These are phyloP conservation scores for Boletus rex-veris DNA, from an alignment of 768 basidiomycete species.

Conservation along the genomic window DNA sequence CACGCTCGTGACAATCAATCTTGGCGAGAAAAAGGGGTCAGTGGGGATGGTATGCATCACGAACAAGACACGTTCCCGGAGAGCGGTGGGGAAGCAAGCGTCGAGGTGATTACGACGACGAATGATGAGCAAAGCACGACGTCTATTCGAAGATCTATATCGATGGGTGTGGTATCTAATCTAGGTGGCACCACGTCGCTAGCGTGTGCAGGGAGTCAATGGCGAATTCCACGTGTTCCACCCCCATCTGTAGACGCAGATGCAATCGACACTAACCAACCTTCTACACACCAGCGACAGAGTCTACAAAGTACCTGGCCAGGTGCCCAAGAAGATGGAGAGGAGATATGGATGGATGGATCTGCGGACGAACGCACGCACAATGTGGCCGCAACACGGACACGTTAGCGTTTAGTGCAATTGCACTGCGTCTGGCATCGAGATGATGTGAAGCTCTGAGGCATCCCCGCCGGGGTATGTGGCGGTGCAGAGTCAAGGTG, in stretches of 20 bases:
- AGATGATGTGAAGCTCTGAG: constrained; percentile 16
- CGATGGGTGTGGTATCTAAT: too few relatives aligned
- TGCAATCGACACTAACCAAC: neutral
- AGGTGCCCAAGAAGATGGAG: constrained; percentile 17
- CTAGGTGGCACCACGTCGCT: too few relatives aligned
- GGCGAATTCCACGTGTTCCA: too few relatives aligned
- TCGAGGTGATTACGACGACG: neutral
- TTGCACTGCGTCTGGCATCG: constrained; percentile 7
- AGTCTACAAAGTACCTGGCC: constrained; percentile 1
- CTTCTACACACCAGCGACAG: constrained; percentile 2
- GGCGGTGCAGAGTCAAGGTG: constrained; percentile 1
- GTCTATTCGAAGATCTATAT: too few relatives aligned
- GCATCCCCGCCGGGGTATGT: constrained; percentile 11
- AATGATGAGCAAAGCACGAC: too few relatives aligned
- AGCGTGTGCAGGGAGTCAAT: too few relatives aligned
- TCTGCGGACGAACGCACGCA: constrained; percentile 48
- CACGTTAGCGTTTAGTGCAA: constrained; percentile 43
- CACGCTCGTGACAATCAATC: constrained; percentile 22
- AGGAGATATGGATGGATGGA: constrained; percentile 25
- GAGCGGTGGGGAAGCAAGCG: constrained; percentile 5
- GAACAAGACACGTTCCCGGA: constrained; percentile 12
- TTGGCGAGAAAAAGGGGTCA: neutral
- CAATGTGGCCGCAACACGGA: constrained; percentile 69
- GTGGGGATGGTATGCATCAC: constrained; percentile 12
- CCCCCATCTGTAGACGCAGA: constrained; percentile 37